Conservation (phyloP, 83 land plant genomes). For the Thuja plicata region DNA sequence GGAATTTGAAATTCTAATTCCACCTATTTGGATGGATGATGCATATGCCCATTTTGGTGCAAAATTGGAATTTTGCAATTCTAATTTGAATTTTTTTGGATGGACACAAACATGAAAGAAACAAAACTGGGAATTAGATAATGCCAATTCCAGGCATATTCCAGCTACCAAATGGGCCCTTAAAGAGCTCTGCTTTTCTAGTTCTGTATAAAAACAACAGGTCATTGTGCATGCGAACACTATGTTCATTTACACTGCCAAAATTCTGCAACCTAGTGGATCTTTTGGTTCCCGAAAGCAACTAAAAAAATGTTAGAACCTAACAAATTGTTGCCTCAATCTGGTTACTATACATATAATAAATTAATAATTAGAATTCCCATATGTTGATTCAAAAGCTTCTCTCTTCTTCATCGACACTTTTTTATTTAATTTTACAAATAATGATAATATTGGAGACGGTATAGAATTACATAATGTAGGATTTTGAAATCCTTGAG, state of each 20-base stretch:
- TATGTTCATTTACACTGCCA: too few relatives aligned
- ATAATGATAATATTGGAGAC: not conserved
- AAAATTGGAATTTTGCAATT: too few relatives aligned
- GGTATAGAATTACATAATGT: not conserved
- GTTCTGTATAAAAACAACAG: not conserved
- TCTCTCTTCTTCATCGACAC: not conserved
- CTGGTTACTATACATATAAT: not conserved
- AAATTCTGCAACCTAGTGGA: slow-evolving; percentile 19
- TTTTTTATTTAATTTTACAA: not conserved
- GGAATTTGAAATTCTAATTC: too few relatives aligned
- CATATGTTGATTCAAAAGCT: not conserved
- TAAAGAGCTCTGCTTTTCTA: not conserved
- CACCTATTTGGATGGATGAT: too few relatives aligned
- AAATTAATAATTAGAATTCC: not conserved
- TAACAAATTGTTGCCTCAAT: not conserved
- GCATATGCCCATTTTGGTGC: too few relatives aligned
- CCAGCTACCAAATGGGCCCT: too few relatives aligned
- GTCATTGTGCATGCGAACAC: too few relatives aligned
- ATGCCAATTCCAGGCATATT: too few relatives aligned
- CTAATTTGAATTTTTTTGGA: too few relatives aligned
- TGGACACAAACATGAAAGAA: too few relatives aligned
- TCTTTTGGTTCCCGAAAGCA: slow-evolving; percentile 27
- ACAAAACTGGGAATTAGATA: too few relatives aligned
- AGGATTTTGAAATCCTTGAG: not conserved
- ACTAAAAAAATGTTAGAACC: slow-evolving; percentile 1